A percentile compares a stretch with the other conserved stretches of the same genome.
Evolutionary conservation across 1,284 basidiomycete species (phyloP).

Genomic region (Xerocomus nothofagi): DNA sequence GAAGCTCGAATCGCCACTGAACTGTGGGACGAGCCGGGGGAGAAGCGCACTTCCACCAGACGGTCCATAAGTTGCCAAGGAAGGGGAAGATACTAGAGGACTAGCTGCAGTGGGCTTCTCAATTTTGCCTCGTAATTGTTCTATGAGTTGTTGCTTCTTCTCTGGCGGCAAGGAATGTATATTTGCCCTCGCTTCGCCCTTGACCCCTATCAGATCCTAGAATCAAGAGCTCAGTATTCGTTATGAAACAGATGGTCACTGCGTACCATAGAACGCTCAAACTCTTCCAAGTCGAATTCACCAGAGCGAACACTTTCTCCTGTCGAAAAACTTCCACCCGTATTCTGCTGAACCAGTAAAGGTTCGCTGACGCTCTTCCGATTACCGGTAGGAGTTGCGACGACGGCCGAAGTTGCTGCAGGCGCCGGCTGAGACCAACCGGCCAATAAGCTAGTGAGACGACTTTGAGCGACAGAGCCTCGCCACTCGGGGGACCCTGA

Average conservation of each 20-base stretch:
- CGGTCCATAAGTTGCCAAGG: constrained; percentile 59
- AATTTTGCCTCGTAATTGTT: constrained; percentile 42
- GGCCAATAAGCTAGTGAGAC: constrained; percentile 64
- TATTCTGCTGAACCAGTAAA: constrained; percentile 47
- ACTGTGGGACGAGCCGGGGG: constrained; percentile 62
- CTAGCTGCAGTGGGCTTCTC: constrained; percentile 21
- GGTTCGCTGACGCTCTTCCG: constrained; percentile 70
- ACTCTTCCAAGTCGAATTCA: constrained; percentile 50
- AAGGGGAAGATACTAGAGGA: constrained; percentile 33
- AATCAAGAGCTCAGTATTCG: constrained; percentile 7
- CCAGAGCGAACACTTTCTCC: constrained; percentile 36
- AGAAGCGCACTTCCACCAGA: constrained; percentile 54
- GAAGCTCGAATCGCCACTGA: constrained; percentile 65
- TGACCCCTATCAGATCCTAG: constrained; percentile 73
- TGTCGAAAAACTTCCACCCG: constrained; percentile 30
- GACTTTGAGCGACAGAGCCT: constrained; percentile 52
- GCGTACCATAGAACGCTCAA: constrained; percentile 67
- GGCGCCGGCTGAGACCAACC: constrained; percentile 54
- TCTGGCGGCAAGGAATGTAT: constrained; percentile 67
- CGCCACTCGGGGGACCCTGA: constrained; percentile 43
- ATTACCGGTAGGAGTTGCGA: constrained; percentile 35
- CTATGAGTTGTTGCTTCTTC: constrained; percentile 70
- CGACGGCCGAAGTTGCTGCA: constrained; percentile 33
- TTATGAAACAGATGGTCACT: not conserved
- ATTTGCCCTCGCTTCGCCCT: constrained; percentile 62